Base-by-base conservation (phyloP, 208 protist species). In the Leptomonas seymouri region DNA sequence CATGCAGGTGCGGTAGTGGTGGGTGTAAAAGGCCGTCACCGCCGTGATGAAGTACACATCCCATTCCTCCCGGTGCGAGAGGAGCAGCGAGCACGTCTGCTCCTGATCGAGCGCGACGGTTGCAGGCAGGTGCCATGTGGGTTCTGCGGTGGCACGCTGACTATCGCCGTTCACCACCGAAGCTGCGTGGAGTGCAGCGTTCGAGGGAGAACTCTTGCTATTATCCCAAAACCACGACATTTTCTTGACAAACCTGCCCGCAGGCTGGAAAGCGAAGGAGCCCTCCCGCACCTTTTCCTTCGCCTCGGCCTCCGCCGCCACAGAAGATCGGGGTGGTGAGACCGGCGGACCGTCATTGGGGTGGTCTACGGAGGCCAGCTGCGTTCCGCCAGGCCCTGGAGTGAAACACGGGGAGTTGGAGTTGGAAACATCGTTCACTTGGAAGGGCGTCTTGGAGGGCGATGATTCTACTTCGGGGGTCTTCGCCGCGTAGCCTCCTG, bases 1-100 rank as follows among this genome's bases (percentile, higher is more conserved):
- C 67, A 93, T 90, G 45, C 71, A 82, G 12, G 60, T 93, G 41
- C 86, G 86, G 74, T 86, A 93, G 59, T 81, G 84, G 7, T 78
- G 66, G 25, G 74, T 83, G 55, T 79, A 71, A 67, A 76, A 89
- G 12, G 86, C 84, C 0, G 76, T 70, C 28, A 94, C 59, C 27
- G 86, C 74, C 5, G 81, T 80, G 68, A 93, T 84, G 60, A 90
- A 79, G 58, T 79, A 59, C 23, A 84, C 54, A 12, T 94, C 89
- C 71, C 62, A 68, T 51, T 87, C 79, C 18, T 58, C 57, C 23
- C 78, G 84, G 25, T 90, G 79, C 9, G 83, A 62, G 21, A 95
- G 64, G 18, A 93, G 76, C 30, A 84, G 69, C 18, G 72, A 58
- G n/a, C 76, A 55, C 39, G 82, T 60, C 39, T 86, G 68, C 54